phyloP scores from a whole-genome alignment of 306 rosid species.

The Vachellia collinsii region DNA sequence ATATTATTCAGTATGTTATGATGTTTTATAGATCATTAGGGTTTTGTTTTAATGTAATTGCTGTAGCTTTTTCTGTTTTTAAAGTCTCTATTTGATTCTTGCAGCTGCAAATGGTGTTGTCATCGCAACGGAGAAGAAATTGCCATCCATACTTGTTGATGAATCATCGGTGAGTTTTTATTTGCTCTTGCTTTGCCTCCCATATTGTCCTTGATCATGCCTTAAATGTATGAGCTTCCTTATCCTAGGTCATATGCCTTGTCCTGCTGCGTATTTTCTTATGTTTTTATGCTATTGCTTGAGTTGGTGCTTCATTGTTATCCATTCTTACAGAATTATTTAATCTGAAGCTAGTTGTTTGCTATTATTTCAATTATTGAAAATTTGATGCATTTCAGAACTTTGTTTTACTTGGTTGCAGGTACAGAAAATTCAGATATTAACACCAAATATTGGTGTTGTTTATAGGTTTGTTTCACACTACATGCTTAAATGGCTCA shows the following conservation, averaged over 20 bases:
- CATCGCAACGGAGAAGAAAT: slow-evolving; percentile 95
- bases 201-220: slow-evolving; percentile 2
- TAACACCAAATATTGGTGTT: slow-evolving; percentile 94
- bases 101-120: slow-evolving; percentile 97
- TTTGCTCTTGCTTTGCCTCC: neutral
- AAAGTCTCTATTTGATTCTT: slow-evolving; percentile 33
- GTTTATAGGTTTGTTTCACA: slow-evolving; percentile 77
- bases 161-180: slow-evolving; percentile 76
- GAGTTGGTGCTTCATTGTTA: neutral
- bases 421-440: slow-evolving; percentile 85
- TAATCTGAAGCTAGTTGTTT: slow-evolving; percentile 3
- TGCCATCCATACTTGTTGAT: slow-evolving; percentile 93
- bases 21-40: slow-evolving; percentile 11
- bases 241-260: neutral
- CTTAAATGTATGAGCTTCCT: too few relatives aligned
- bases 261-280: neutral
- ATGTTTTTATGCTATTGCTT: neutral
- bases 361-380: slow-evolving; percentile 3
- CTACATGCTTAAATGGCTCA: too few relatives aligned
- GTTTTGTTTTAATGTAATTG: neutral
- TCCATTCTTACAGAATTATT: neutral
- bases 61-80: slow-evolving; percentile 27
- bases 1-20: slow-evolving; percentile 7
- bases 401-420: slow-evolving; percentile 43
- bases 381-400: slow-evolving; percentile 13